These are phyloP conservation scores for Penicillium steckii DNA, from an alignment of 495 filamentous ascomycete species.

Conservation along the genomic window DNA sequence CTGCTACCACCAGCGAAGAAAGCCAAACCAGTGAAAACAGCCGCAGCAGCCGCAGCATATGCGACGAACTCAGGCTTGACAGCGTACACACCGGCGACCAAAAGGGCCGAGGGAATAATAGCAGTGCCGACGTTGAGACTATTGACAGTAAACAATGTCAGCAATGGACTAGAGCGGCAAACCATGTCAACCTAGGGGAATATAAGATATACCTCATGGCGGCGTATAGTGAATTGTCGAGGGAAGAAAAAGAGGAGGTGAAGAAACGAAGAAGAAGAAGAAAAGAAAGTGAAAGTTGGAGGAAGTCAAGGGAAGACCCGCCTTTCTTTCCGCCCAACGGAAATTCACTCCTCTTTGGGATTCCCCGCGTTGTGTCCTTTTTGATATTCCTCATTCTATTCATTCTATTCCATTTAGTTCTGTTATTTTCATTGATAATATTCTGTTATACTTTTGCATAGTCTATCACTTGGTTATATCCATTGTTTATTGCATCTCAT, in stretches of 20 bases:
- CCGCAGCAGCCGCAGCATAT: slow-evolving; percentile 57
- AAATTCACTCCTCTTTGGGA: slow-evolving; percentile 23
- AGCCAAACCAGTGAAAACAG: slow-evolving; percentile 14
- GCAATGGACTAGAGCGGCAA: not conserved
- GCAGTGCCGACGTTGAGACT: slow-evolving; percentile 64
- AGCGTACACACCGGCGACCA: slow-evolving; percentile 72
- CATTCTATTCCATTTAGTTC: too few species aligned
- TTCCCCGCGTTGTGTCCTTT: not conserved
- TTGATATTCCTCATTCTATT: slow-evolving; percentile 47
- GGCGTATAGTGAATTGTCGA: too few species aligned
- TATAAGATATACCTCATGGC: slow-evolving; percentile 35
- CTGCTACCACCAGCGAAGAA: slow-evolving; percentile 23
- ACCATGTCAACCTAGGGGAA: not conserved
- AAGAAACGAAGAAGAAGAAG: slow-evolving; percentile 4
- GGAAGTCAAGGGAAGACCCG: too few species aligned
- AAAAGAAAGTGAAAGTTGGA: not conserved
- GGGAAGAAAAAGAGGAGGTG: not conserved
- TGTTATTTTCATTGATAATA: too few species aligned
- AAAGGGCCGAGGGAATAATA: slow-evolving; percentile 80
- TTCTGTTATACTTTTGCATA: too few species aligned
- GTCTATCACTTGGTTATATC: too few species aligned
- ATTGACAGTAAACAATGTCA: slow-evolving; percentile 33
- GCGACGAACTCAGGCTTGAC: slow-evolving; percentile 76
- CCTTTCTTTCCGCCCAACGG: slow-evolving; percentile 24
- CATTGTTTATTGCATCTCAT: not conserved